phyloP scores from a whole-genome alignment of 164 flowering plant genomes.

The Houttuynia cordata region DNA sequence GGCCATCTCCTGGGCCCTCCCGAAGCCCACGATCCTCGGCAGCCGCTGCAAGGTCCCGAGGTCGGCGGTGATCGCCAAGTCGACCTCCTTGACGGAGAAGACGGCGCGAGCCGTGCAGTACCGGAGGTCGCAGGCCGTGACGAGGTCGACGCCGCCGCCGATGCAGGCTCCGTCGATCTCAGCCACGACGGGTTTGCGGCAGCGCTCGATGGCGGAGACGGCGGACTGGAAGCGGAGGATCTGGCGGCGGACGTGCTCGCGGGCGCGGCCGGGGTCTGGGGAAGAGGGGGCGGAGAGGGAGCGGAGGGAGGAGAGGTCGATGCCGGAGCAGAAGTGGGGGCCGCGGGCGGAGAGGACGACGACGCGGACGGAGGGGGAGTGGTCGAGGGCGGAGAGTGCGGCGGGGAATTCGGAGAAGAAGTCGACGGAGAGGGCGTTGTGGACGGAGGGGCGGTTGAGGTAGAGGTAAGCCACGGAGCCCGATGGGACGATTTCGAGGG shows the following conservation, averaged over 20 bases:
- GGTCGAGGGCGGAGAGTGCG: constrained; percentile 60
- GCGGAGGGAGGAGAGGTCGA: constrained; percentile 41
- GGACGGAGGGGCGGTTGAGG: constrained; percentile 47
- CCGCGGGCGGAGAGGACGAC: constrained; percentile 55
- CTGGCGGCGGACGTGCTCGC: constrained; percentile 45
- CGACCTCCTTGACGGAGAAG: constrained; percentile 86
- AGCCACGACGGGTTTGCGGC: constrained; percentile 79
- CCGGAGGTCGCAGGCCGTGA: constrained; percentile 81
- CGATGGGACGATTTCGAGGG: constrained; percentile 23
- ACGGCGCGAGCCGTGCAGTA: constrained; percentile 45
- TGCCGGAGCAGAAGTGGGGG: constrained; percentile 74
- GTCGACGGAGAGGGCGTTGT: constrained; percentile 59
- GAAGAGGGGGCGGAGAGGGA: constrained; percentile 4
- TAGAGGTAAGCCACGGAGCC: constrained; percentile 28
- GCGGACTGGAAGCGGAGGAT: constrained; percentile 57
- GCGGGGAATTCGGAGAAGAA: constrained; percentile 73
- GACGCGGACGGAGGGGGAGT: constrained; percentile 45
- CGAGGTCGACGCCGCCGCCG: constrained; percentile 74
- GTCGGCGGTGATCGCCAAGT: constrained; percentile 71
- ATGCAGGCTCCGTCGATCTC: constrained; percentile 68
- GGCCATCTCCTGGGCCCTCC: constrained; percentile 71
- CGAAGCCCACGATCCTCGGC: constrained; percentile 70
- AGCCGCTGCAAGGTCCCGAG: constrained; percentile 86
- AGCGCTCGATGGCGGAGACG: constrained; percentile 56
- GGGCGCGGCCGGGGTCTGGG: constrained; percentile 42